Conservation (phyloP, 257 asterid species). For the Jaltomata sinuosa region DNA sequence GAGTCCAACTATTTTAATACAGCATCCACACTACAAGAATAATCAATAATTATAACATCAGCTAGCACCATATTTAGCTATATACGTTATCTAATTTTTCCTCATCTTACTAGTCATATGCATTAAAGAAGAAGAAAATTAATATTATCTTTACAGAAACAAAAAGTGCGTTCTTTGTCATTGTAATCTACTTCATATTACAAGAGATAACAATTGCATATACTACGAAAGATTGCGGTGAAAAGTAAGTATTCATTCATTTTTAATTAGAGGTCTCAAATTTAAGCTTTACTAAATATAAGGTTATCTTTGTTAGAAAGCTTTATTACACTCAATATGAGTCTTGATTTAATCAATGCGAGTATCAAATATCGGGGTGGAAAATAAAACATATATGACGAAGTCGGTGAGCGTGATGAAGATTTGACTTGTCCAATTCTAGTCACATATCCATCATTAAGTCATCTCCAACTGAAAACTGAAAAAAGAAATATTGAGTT, state of each 20-base stretch:
- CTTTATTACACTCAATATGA: too few species aligned
- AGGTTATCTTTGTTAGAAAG: too few species aligned
- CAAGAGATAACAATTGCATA: too few species aligned
- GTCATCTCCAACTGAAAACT: neutral
- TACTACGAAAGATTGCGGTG: too few species aligned
- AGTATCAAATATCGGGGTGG: too few species aligned
- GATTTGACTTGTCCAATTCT: neutral
- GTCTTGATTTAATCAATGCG: too few species aligned
- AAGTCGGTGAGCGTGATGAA: conserved; percentile 10
- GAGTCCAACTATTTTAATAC: neutral
- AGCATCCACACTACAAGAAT: neutral
- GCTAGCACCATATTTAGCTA: neutral
- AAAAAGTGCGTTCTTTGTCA: conserved; percentile 11
- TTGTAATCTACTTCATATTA: neutral
- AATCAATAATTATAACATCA: neutral
- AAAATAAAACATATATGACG: too few species aligned
- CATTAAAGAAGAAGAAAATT: neutral
- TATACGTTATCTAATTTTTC: neutral
- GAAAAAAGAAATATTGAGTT: neutral
- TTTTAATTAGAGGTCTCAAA: too few species aligned
- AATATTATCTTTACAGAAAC: neutral
- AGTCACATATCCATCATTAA: neutral
- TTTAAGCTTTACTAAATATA: too few species aligned
- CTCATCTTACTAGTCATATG: neutral
- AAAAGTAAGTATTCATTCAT: too few species aligned